Percentiles rank a stretch among this genome's conserved stretches.
Evolutionary conservation across 495 filamentous ascomycete species (phyloP).

Genomic region (Aspergillus carlsbadensis): DNA sequence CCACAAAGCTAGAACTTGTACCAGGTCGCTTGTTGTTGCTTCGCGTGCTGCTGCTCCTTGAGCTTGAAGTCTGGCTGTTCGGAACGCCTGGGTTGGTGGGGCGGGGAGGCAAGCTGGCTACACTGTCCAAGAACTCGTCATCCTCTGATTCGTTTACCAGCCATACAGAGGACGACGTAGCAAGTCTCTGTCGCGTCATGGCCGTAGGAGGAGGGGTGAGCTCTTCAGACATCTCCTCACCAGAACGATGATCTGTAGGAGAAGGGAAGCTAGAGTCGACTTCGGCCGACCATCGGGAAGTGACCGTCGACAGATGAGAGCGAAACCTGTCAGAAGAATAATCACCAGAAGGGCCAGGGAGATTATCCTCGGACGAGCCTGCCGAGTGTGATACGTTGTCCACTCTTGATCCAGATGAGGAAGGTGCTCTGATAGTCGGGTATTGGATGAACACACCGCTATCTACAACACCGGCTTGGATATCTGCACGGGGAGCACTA

Average conservation of each 20-base stretch:
- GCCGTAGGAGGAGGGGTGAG: conserved; percentile 26
- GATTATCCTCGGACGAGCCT: conserved; percentile 12
- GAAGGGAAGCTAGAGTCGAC: conserved; percentile 28
- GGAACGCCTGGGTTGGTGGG: conserved; percentile 32
- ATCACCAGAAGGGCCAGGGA: conserved; percentile 34
- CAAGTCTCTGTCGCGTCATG: conserved; percentile 30
- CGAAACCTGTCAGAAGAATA: conserved; percentile 59
- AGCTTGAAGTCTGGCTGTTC: conserved; percentile 35
- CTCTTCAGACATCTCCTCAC: conserved; percentile 19
- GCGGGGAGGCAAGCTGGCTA: conserved; percentile 42
- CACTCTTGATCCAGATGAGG: conserved; percentile 47
- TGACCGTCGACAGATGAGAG: conserved; percentile 71
- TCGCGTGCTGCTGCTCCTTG: conserved; percentile 38
- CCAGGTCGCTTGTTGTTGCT: conserved; percentile 39
- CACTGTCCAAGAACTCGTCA: conserved; percentile 39
- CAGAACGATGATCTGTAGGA: conserved; percentile 21
- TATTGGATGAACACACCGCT: conserved; percentile 48
- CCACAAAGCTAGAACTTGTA: conserved; percentile 51
- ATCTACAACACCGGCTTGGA: conserved; percentile 36
- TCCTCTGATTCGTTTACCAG: conserved; percentile 42
- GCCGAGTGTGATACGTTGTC: conserved; percentile 34
- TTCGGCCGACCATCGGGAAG: conserved; percentile 61
- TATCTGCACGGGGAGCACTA: conserved; percentile 38
- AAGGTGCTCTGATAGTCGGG: conserved; percentile 46
- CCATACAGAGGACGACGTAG: conserved; percentile 45